Percentiles rank a stretch among this genome's conserved stretches.
Evolutionary conservation across 306 rosid genomes (phyloP).

Genomic region (Quercus parvula): DNA sequence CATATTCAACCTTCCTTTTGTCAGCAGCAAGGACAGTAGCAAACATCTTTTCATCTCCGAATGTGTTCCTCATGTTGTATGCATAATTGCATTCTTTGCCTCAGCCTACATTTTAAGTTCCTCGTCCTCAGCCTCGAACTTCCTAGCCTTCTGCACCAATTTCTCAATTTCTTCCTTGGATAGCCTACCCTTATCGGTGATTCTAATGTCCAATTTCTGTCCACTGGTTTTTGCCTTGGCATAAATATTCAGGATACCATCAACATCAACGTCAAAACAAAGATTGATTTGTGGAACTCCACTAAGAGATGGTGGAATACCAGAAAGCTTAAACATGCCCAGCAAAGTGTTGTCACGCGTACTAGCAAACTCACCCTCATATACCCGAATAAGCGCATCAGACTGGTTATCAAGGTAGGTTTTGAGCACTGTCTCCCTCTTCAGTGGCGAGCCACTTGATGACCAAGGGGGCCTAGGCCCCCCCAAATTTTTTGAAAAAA

Average conservation of each 20-base stretch:
- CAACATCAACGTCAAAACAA: slow-evolving; percentile 37
- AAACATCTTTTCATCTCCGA: slow-evolving; percentile 43
- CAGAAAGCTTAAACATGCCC: slow-evolving; percentile 42
- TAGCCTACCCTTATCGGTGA: slow-evolving; percentile 48
- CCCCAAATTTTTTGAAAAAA: too few relatives aligned
- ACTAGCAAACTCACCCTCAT: not conserved
- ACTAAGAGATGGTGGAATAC: slow-evolving; percentile 39
- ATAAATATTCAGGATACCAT: slow-evolving; percentile 46
- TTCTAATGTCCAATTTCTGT: slow-evolving; percentile 45
- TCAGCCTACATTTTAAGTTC: slow-evolving; percentile 52
- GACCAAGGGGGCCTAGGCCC: too few relatives aligned
- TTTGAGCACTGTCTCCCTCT: slow-evolving; percentile 14
- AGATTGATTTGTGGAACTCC: slow-evolving; percentile 46
- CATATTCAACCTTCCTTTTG: slow-evolving; percentile 52
- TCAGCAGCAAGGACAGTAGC: slow-evolving; percentile 32
- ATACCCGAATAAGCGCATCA: slow-evolving; percentile 23
- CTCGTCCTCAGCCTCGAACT: slow-evolving; percentile 41
- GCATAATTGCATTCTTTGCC: slow-evolving; percentile 44
- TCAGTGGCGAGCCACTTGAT: not conserved
- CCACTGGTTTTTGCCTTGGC: slow-evolving; percentile 49
- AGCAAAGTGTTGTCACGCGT: slow-evolving; percentile 45
- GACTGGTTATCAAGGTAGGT: slow-evolving; percentile 43
- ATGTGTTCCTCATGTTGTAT: slow-evolving; percentile 51
- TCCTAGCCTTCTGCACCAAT: slow-evolving; percentile 47
- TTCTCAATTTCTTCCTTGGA: slow-evolving; percentile 53